phyloP scores from a whole-genome alignment of 352 stramenopile species.

The Phytophthora sojae region DNA sequence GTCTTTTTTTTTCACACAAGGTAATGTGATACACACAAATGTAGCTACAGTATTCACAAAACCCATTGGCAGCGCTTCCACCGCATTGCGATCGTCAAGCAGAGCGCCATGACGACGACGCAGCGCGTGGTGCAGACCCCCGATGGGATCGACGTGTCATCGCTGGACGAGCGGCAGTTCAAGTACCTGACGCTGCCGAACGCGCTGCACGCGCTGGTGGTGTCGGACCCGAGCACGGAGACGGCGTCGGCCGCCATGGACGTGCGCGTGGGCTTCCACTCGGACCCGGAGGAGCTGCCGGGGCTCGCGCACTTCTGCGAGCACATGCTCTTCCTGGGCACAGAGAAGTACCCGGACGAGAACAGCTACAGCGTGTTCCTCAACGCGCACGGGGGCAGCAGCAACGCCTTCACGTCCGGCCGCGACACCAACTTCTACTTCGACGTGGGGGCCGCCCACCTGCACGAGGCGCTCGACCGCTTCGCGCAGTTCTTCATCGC shows the following conservation, averaged over 20 bases:
- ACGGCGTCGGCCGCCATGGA: conserved; percentile 95
- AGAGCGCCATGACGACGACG: not conserved
- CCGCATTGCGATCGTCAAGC: not conserved
- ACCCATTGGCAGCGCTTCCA: not conserved
- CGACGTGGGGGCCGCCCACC: conserved; percentile 81
- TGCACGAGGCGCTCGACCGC: conserved; percentile 90
- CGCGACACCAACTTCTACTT: conserved; percentile 98
- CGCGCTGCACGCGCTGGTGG: conserved; percentile 72
- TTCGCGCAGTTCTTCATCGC: conserved; percentile 98
- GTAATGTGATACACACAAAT: not conserved
- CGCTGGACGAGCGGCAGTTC: conserved; percentile 64
- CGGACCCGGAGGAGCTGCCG: conserved; percentile 86
- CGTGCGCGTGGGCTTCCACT: conserved; percentile 93
- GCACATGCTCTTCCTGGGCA: conserved; percentile 99
- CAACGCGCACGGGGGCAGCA: conserved; percentile 87
- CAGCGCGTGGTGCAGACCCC: conserved; percentile 34
- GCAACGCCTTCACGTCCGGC: conserved; percentile 95
- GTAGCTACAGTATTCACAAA: not conserved
- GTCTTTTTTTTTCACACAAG: not conserved
- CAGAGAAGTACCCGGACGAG: conserved; percentile 95
- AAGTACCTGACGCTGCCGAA: conserved; percentile 60
- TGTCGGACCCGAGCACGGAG: conserved; percentile 91
- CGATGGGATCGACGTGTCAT: conserved; percentile 60
- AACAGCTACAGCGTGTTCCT: conserved; percentile 94
- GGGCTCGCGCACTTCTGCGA: conserved; percentile 93